Evolutionary conservation across 441 rosid genomes (phyloP).

Genomic region (Aquilaria agallochum): DNA sequence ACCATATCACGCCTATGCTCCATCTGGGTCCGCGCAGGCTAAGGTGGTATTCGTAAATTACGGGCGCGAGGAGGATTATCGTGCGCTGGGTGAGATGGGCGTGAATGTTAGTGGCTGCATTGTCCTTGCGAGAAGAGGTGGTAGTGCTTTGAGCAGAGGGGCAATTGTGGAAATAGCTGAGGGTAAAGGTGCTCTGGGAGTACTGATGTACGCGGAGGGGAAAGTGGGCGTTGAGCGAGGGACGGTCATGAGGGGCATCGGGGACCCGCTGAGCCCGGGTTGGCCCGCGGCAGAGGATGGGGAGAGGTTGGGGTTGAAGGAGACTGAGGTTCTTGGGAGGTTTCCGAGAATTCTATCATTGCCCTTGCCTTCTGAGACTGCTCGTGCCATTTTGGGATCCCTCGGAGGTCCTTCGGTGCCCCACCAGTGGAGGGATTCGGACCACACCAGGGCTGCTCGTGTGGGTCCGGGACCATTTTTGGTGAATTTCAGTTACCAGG

Average conservation of each 20-base stretch:
- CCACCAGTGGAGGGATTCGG: conserved; percentile 45
- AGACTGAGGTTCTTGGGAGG: conserved; percentile 43
- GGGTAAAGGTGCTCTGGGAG: conserved; percentile 68
- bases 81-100: conserved; percentile 44
- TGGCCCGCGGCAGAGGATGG: conserved; percentile 79
- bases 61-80: conserved; percentile 79
- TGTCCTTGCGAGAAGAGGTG: conserved; percentile 68
- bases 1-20: conserved; percentile 95
- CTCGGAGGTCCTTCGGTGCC: conserved; percentile 62
- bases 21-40: conserved; percentile 65
- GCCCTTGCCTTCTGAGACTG: conserved; percentile 74
- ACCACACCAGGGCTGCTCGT: conserved; percentile 27
- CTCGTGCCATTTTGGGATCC: conserved; percentile 58
- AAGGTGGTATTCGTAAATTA: conserved; percentile 63
- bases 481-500: conserved; percentile 84
- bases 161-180: conserved; percentile 62
- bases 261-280: conserved; percentile 94
- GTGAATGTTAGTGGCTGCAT: conserved; percentile 63
- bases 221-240: conserved; percentile 79
- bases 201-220: conserved; percentile 64
- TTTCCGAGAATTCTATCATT: conserved; percentile 79
- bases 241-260: conserved; percentile 89
- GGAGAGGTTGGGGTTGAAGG: conserved; percentile 59
- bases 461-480: conserved; percentile 73
- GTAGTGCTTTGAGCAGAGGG: conserved; percentile 52